Evolutionary conservation across 2,329 filamentous ascomycete species (phyloP), one percentile per base, ranked within the genome.

Genomic region (Diaporthe sp.): DNA sequence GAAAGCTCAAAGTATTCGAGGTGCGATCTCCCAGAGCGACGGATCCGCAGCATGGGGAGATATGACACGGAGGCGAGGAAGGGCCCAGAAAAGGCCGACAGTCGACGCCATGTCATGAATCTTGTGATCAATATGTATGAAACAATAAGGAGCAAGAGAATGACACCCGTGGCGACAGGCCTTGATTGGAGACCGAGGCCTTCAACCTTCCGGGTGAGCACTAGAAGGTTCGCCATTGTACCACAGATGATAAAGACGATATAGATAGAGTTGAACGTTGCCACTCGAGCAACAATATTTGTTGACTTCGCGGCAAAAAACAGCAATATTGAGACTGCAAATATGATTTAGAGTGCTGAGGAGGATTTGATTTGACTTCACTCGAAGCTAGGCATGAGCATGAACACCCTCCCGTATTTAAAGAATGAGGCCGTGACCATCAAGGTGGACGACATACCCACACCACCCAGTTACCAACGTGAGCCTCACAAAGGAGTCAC

Each of bases 51-150:
- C 72, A 73, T 73, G 12, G 72, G 66, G 2, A 71, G n/a, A 27
- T 73, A 73, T 15, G 72, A 73, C 22, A 73, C 63, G 19, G 72
- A 70, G 10, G 66, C 65, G 4, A 71, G 32, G 17, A 65, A 70
- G 8, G 72, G 72, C 9, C 72, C 72, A 12, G 66, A 39, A 17
- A 73, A 71, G 8, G 65, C 53, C n/a, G 65, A 71, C 19, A 73
- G 65, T 42, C 72, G 72, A 65, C 42, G 63, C 72, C 72, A 73
- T 53, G 72, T 65, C 50, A 47, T 58, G 58, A 73, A 70, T 13
- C 55, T 73, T 30, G 66, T 65, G 66, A 73, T 42, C 2, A 50
- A 51, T 10, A 70, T 9, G 12, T 73, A 73, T n/a, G 30, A 37
- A 12, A 63, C 25, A 25, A 71, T 3, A 13, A 61, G 19, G 66